Conservation (phyloP, 495 filamentous ascomycete species). For the Lasiosphaeriaceae sp. region DNA sequence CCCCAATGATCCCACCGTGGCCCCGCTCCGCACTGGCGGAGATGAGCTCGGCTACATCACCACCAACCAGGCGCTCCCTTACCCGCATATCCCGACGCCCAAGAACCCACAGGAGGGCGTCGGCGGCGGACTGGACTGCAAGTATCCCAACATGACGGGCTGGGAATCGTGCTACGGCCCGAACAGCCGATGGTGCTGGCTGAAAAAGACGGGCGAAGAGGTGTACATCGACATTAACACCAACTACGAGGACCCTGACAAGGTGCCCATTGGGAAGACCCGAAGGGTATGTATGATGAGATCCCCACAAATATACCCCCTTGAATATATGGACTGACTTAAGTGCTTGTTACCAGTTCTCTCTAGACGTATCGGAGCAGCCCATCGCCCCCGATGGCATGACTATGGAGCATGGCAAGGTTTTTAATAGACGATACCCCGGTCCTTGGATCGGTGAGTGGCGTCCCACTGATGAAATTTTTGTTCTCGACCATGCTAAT, state of each 20-base stretch:
- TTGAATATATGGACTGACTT: no score
- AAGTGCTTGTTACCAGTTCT: constrained; percentile 3
- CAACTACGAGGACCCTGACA: constrained; percentile 9
- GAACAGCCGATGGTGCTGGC: constrained; percentile 9
- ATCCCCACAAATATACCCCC: no score
- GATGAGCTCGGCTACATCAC: constrained; percentile 1
- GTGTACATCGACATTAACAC: constrained; percentile 12
- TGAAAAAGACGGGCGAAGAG: constrained; percentile 1
- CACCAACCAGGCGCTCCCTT: neutral
- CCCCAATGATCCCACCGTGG: neutral
- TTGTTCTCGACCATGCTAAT: neutral
- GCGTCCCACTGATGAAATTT: neutral
- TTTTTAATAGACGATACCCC: constrained; percentile 10
- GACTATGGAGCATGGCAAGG: constrained; percentile 17
- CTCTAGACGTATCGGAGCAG: constrained; percentile 11
- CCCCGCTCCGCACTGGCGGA: constrained; percentile 2
- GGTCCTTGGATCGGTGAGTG: constrained; percentile 15
- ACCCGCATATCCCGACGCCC: constrained; percentile 5
- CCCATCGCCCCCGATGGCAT: constrained; percentile 12
- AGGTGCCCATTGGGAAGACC: neutral
- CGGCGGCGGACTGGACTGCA: neutral
- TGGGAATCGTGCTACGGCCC: constrained; percentile 8
- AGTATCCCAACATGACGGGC: constrained; percentile 5
- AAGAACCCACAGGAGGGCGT: constrained; percentile 11
- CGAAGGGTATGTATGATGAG: neutral